Evolutionary conservation across 495 filamentous ascomycete genomes (phyloP).

Genomic region (Amniculicola lignicola): DNA sequence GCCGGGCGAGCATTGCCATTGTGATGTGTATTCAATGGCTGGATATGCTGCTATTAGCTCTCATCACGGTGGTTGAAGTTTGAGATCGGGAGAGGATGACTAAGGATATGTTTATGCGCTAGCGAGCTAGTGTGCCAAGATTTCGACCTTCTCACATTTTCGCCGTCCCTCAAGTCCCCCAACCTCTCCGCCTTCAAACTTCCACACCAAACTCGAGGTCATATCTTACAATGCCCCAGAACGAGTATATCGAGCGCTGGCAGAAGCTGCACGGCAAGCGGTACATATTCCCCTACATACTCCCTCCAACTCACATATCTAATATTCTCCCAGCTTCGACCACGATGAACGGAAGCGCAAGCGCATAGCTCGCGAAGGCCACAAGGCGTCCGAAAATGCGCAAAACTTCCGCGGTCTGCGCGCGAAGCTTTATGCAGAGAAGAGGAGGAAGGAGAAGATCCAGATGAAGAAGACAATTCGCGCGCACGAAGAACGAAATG

Average conservation of each 20-base stretch:
- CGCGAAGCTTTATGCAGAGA: slow-evolving; percentile 92
- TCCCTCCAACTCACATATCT: background rate
- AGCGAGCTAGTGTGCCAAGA: slow-evolving; percentile 12
- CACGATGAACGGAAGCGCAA: slow-evolving; percentile 89
- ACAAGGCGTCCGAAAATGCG: slow-evolving; percentile 79
- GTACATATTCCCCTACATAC: slow-evolving; percentile 25
- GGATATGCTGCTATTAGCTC: background rate
- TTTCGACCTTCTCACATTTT: slow-evolving; percentile 11
- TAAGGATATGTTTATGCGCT: background rate
- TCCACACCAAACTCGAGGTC: no score
- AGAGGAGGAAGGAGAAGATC: slow-evolving; percentile 95
- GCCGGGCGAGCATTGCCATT: slow-evolving; percentile 22
- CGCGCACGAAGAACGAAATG: slow-evolving; percentile 88
- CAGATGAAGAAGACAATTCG: slow-evolving; percentile 97
- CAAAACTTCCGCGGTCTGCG: slow-evolving; percentile 88
- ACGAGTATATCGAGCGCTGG: slow-evolving; percentile 92
- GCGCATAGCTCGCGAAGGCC: slow-evolving; percentile 78
- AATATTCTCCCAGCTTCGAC: slow-evolving; percentile 14
- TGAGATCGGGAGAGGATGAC: slow-evolving; percentile 11
- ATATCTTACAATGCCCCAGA: slow-evolving; percentile 82
- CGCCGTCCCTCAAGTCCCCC: slow-evolving; percentile 6
- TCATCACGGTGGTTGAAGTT: background rate
- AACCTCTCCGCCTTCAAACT: background rate
- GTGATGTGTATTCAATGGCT: slow-evolving; percentile 5
- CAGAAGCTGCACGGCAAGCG: slow-evolving; percentile 76